Conservation (phyloP, 305 asterid species). For the Solanum aculeatissimum region DNA sequence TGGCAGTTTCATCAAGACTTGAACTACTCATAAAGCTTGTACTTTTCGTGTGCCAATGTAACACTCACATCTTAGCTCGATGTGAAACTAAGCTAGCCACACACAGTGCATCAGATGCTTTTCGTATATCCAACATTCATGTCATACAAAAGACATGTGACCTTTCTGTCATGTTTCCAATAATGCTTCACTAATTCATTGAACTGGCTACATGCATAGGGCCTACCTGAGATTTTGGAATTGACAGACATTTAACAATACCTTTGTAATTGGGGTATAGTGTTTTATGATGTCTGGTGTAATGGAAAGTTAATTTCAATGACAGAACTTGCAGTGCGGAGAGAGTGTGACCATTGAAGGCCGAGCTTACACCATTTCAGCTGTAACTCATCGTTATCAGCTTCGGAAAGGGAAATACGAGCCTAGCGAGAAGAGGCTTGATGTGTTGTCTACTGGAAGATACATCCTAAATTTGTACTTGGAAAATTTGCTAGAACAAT, state of each 20-base stretch:
- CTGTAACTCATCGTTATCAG: conserved; percentile 87
- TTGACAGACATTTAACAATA: neutral
- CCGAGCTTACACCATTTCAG: conserved; percentile 58
- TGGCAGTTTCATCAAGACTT: neutral
- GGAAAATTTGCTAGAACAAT: conserved; percentile 63
- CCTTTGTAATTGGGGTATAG: neutral
- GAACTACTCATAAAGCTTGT: neutral
- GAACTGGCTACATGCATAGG: neutral
- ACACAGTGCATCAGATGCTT: conserved; percentile 1
- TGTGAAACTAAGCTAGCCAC: neutral
- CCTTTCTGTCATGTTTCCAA: conserved; percentile 1
- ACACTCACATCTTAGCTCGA: neutral
- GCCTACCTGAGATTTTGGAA: neutral
- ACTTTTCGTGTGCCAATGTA: neutral
- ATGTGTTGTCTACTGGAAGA: conserved; percentile 79
- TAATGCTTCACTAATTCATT: conserved; percentile 4
- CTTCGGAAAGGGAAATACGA: conserved; percentile 90
- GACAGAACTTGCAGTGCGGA: conserved; percentile 83
- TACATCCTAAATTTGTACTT: conserved; percentile 74
- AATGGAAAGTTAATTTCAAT: neutral
- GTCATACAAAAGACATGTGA: conserved; percentile 1
- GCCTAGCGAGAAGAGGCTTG: conserved; percentile 80
- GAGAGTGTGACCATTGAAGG: conserved; percentile 85
- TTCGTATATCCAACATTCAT: neutral
- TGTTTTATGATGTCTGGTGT: conserved; percentile 1